These are phyloP conservation scores for Ciborinia camelliae DNA, from an alignment of 2,329 filamentous ascomycete species.

Conservation along the genomic window DNA sequence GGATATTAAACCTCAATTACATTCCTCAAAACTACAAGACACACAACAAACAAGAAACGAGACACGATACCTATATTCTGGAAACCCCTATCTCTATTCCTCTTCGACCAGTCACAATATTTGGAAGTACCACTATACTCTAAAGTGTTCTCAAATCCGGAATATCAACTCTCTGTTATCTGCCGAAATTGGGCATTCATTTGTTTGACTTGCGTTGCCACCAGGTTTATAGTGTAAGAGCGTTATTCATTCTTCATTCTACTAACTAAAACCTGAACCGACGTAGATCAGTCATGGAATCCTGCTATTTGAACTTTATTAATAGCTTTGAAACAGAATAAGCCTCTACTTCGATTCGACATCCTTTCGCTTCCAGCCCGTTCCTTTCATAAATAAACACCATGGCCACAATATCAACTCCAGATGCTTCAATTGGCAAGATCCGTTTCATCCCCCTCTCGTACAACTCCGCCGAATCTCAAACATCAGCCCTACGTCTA, in stretches of 20 bases:
- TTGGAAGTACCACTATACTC: not conserved
- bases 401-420: constrained; percentile 19
- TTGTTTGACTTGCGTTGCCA: not conserved
- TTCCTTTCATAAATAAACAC: constrained; percentile 15
- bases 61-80: not conserved
- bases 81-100: not conserved
- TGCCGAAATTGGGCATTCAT: not conserved
- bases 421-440: constrained; percentile 30
- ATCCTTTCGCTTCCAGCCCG: constrained; percentile 11
- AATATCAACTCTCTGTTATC: not conserved
- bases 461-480: constrained; percentile 74
- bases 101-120: not conserved
- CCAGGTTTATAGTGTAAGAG: not conserved
- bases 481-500: constrained; percentile 74
- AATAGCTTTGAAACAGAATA: constrained; percentile 11
- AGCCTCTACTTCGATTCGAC: not conserved
- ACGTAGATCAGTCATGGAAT: not conserved
- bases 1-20: not conserved
- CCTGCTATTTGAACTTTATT: constrained; percentile 10
- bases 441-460: constrained; percentile 67
- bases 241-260: not conserved
- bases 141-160: not conserved
- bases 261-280: not conserved
- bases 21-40: not conserved
- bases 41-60: too few relatives aligned